Evolutionary conservation across 345 rosid species (phyloP).

Genomic region (Isatis tinctoria): DNA sequence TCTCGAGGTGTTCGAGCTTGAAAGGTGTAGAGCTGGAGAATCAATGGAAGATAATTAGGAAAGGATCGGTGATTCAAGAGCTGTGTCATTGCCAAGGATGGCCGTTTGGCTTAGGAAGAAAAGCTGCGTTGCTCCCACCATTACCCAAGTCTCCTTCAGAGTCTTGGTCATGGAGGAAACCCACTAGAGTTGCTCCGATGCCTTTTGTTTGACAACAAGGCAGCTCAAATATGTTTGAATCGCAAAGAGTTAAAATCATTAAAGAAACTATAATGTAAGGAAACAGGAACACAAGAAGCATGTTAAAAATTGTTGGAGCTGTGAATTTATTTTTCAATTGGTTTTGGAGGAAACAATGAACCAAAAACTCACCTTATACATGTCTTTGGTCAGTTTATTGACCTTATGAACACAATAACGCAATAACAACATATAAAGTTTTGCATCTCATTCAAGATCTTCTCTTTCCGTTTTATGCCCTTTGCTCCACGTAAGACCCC

Average conservation of each 20-base stretch:
- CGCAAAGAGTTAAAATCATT: not conserved
- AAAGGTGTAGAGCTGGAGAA: slow-evolving; percentile 26
- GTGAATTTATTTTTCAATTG: slow-evolving; percentile 18
- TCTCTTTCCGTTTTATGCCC: slow-evolving; percentile 37
- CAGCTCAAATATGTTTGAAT: not conserved
- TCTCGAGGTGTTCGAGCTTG: slow-evolving; percentile 60
- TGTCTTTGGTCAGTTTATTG: slow-evolving; percentile 19
- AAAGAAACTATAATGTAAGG: not conserved
- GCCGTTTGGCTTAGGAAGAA: slow-evolving; percentile 92
- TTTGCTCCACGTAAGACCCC: slow-evolving; percentile 85
- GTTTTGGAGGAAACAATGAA: slow-evolving; percentile 10
- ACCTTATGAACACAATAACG: slow-evolving; percentile 26
- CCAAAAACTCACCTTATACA: slow-evolving; percentile 3
- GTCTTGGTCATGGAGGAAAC: slow-evolving; percentile 85
- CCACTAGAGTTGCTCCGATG: slow-evolving; percentile 33
- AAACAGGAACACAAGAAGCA: not conserved
- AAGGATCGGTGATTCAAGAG: slow-evolving; percentile 56
- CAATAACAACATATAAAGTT: slow-evolving; percentile 12
- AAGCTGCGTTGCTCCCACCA: slow-evolving; percentile 73
- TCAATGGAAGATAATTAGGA: slow-evolving; percentile 35
- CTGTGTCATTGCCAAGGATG: slow-evolving; percentile 79
- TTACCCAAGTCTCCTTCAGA: slow-evolving; percentile 88
- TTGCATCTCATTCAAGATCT: not conserved
- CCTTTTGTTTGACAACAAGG: slow-evolving; percentile 24
- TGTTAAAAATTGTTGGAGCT: slow-evolving; percentile 7